Evolutionary conservation across 2,329 filamentous ascomycete genomes (phyloP).

Genomic region (Neonectria punicea): DNA sequence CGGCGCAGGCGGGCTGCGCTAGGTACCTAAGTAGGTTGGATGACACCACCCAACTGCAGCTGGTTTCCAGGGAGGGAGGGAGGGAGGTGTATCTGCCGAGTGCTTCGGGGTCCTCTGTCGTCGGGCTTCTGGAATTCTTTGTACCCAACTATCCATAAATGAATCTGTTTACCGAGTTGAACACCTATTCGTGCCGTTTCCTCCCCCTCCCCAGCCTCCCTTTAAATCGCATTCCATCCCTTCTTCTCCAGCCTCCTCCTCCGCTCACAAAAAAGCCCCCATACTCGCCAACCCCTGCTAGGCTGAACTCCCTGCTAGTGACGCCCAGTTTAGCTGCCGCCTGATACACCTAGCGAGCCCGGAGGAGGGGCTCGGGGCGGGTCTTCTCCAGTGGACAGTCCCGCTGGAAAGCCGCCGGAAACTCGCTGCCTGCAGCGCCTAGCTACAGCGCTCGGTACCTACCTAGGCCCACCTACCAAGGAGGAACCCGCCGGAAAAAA

Average conservation of each 20-base stretch:
- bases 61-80: neutral
- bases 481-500: constrained; percentile 9
- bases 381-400: constrained; percentile 13
- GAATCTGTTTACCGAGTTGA: neutral
- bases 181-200: neutral
- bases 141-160: neutral
- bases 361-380: neutral
- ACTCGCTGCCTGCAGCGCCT: neutral
- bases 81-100: neutral
- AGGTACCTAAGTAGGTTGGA: neutral
- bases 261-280: constrained; percentile 15
- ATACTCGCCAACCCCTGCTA: neutral
- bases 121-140: neutral
- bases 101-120: too few species aligned
- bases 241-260: constrained; percentile 35
- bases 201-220: constrained; percentile 24
- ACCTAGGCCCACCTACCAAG: constrained; percentile 14
- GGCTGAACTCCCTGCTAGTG: neutral
- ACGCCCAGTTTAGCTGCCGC: neutral
- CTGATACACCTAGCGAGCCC: neutral
- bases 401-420: neutral
- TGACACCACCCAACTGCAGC: neutral
- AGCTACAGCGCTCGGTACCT: neutral
- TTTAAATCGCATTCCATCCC: constrained; percentile 19
- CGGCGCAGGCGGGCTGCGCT: neutral